phyloP scores from a whole-genome alignment of 768 basidiomycete species.

The Collybiopsis confluens region DNA sequence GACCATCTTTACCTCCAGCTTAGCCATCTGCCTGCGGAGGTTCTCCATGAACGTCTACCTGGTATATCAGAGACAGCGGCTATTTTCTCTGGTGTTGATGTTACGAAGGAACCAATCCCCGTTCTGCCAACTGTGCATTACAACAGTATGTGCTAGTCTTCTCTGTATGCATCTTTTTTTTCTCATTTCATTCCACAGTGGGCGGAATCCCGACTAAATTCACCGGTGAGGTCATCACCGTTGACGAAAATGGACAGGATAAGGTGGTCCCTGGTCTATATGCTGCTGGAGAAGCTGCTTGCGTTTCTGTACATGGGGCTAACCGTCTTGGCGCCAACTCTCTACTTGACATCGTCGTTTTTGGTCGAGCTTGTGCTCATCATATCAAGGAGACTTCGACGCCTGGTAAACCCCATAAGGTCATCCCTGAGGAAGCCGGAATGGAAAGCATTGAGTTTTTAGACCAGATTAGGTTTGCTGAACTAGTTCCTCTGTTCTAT shows the following conservation, averaged over 20 bases:
- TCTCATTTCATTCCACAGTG: slow-evolving; percentile 48
- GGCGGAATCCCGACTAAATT: slow-evolving; percentile 99
- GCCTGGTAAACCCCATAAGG: slow-evolving; percentile 88
- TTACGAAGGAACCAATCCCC: slow-evolving; percentile 99
- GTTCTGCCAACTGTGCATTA: slow-evolving; percentile 98
- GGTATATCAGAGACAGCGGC: slow-evolving; percentile 99
- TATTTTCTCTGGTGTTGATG: slow-evolving; percentile 98
- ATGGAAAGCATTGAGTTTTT: slow-evolving; percentile 79
- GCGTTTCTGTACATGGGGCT: slow-evolving; percentile 97
- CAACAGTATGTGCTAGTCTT: slow-evolving; percentile 66
- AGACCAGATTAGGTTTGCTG: slow-evolving; percentile 70
- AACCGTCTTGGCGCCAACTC: slow-evolving; percentile 99
- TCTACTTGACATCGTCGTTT: slow-evolving; percentile 96
- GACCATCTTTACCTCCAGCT: slow-evolving; percentile 97
- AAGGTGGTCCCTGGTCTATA: slow-evolving; percentile 94
- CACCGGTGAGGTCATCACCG: slow-evolving; percentile 93
- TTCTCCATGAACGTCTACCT: slow-evolving; percentile 93
- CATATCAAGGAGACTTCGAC: slow-evolving; percentile 91
- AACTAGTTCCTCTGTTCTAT: not conserved
- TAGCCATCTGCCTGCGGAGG: slow-evolving; percentile 92
- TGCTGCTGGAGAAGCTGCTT: slow-evolving; percentile 98
- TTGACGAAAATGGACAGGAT: slow-evolving; percentile 87
- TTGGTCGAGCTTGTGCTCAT: slow-evolving; percentile 98
- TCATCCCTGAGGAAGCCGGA: slow-evolving; percentile 83
- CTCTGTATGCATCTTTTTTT: slow-evolving; percentile 10